A percentile compares a stretch with the other conserved stretches of the same genome.
phyloP scores from a whole-genome alignment of 176 grass and related monocot species.

The Tillandsia fasciculata region DNA sequence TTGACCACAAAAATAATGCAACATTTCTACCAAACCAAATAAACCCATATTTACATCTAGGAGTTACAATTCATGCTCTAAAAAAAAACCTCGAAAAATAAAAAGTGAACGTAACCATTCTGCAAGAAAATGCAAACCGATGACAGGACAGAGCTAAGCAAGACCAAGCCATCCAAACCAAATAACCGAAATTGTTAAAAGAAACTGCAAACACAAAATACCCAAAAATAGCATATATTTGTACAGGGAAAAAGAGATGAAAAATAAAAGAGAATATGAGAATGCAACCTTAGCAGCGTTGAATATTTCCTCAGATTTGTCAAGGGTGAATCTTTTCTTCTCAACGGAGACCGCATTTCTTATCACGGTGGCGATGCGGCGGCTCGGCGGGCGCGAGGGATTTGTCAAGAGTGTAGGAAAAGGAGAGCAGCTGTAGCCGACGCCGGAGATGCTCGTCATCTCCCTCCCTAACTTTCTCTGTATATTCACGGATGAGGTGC shows the following conservation, averaged over 20 bases:
- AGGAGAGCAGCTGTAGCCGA: not conserved
- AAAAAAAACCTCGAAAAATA: too few species aligned
- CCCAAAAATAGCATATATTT: too few species aligned
- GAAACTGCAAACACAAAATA: too few species aligned
- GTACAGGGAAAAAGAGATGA: not conserved
- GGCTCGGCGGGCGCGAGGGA: not conserved
- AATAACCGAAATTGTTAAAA: too few species aligned
- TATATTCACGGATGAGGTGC: not conserved
- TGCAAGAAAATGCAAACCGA: too few species aligned
- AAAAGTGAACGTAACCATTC: too few species aligned
- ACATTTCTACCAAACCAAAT: too few species aligned
- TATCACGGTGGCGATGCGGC: slow-evolving; percentile 11
- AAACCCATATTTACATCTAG: too few species aligned
- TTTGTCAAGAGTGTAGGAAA: not conserved
- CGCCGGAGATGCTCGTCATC: not conserved
- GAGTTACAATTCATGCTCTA: too few species aligned
- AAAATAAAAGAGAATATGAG: not conserved
- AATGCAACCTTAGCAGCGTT: slow-evolving; percentile 61
- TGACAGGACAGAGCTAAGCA: too few species aligned
- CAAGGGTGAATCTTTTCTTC: slow-evolving; percentile 46
- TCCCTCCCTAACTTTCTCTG: not conserved
- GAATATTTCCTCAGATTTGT: slow-evolving; percentile 84
- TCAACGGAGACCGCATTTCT: slow-evolving; percentile 55
- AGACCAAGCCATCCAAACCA: too few species aligned
- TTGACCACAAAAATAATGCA: too few species aligned